Evolutionary conservation across 345 rosid genomes (phyloP).

Genomic region (Punica granatum): DNA sequence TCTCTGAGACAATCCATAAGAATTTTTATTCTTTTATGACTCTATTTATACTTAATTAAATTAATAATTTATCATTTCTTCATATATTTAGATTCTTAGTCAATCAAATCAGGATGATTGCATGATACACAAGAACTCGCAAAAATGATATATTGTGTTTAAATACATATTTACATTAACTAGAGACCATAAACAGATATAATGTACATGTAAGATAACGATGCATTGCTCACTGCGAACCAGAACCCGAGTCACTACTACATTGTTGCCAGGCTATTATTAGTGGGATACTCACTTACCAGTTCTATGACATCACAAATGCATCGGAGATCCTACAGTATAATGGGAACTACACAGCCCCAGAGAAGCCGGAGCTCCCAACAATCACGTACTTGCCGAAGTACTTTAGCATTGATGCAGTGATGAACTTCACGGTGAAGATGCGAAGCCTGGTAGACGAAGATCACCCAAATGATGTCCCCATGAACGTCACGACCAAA

Average conservation of each 20-base stretch:
- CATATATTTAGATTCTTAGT: too few species aligned
- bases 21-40: not conserved
- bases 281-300: not conserved
- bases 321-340: constrained; percentile 11
- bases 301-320: not conserved
- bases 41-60: too few species aligned
- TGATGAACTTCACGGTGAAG: not conserved
- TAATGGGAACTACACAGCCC: constrained; percentile 6
- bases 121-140: too few species aligned
- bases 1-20: not conserved
- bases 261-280: not conserved
- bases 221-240: constrained; percentile 11
- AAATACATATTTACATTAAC: too few species aligned
- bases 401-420: not conserved
- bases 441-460: not conserved
- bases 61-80: too few species aligned
- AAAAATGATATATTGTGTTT: too few species aligned
- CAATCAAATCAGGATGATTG: too few species aligned
- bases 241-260: constrained; percentile 6
- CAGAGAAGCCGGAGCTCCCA: not conserved
- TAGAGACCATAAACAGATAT: too few species aligned
- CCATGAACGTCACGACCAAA: not conserved
- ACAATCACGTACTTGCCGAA: not conserved
- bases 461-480: constrained; percentile 3
- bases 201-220: too few species aligned